A percentile compares a stretch with the other conserved stretches of the same genome.
phyloP scores from a whole-genome alignment of 805 yeast genomes.

The Hagleromyces aurorensis region DNA sequence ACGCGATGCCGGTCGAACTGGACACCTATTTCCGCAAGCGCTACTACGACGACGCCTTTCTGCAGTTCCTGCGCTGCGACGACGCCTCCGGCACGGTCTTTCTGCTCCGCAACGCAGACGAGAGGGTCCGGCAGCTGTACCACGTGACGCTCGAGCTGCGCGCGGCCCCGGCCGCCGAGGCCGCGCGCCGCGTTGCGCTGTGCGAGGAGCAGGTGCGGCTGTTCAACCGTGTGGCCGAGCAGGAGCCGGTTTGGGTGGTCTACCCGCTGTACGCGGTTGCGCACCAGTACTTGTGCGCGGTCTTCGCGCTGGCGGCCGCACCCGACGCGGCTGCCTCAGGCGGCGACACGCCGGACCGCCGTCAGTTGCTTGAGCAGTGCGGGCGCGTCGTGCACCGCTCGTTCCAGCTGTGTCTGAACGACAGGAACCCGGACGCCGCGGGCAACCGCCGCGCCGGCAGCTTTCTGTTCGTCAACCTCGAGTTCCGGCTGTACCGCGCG shows the following conservation, averaged over 20 bases:
- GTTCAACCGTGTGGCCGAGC: slow-evolving; percentile 46
- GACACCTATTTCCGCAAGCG: slow-evolving; percentile 11
- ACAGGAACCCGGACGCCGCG: slow-evolving; percentile 47
- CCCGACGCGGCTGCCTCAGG: slow-evolving; percentile 18
- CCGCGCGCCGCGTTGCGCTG: too few relatives aligned
- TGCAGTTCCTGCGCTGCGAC: slow-evolving; percentile 10
- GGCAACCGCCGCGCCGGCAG: slow-evolving; percentile 54
- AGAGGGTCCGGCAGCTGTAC: slow-evolving; percentile 12
- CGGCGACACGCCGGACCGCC: slow-evolving; percentile 2
- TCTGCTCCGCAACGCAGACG: slow-evolving; percentile 5
- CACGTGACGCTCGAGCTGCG: slow-evolving; percentile 10
- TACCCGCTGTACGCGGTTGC: slow-evolving; percentile 18
- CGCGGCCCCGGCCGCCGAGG: too few relatives aligned
- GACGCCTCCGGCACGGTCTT: slow-evolving; percentile 4
- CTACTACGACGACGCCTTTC: slow-evolving; percentile 9
- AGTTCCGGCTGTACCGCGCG: slow-evolving; percentile 62
- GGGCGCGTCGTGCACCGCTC: slow-evolving; percentile 63
- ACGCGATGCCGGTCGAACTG: slow-evolving; percentile 4
- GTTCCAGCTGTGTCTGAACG: slow-evolving; percentile 71
- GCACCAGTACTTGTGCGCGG: slow-evolving; percentile 14
- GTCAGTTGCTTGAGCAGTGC: slow-evolving; percentile 48
- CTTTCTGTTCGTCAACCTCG: slow-evolving; percentile 60
- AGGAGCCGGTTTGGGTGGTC: slow-evolving; percentile 44
- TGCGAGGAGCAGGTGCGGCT: slow-evolving; percentile 37
- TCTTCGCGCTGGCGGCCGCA: slow-evolving; percentile 6